A percentile compares a stretch with the other conserved stretches of the same genome.
Conservation (phyloP, 345 rosid genomes). For the Euphorbia peplus region DNA sequence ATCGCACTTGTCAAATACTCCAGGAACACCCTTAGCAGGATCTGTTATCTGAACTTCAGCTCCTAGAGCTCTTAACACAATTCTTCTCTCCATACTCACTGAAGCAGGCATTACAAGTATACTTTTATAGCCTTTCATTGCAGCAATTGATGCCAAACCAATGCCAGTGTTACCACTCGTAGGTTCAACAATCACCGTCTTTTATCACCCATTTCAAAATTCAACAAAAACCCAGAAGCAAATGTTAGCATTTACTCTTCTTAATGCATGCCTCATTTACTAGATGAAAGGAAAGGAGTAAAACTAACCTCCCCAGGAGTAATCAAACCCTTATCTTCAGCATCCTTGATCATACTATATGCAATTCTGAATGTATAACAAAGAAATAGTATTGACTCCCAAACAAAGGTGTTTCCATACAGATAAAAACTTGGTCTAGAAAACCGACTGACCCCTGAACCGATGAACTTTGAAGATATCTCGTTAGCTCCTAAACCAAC, state of each 20-base stretch:
- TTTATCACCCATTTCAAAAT: not conserved
- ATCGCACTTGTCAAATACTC: constrained; percentile 40
- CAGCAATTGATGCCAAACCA: constrained; percentile 66
- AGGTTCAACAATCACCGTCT: constrained; percentile 53
- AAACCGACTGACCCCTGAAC: too few relatives aligned
- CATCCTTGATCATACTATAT: constrained; percentile 83
- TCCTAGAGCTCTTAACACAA: constrained; percentile 63
- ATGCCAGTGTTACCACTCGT: constrained; percentile 85
- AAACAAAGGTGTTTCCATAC: not conserved
- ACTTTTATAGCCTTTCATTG: constrained; percentile 61
- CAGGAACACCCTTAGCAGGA: constrained; percentile 40
- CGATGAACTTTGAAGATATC: too few relatives aligned
- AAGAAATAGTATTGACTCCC: not conserved
- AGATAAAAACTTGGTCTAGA: too few relatives aligned
- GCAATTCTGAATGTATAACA: constrained; percentile 57
- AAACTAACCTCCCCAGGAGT: constrained; percentile 73
- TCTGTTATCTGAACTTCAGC: constrained; percentile 60
- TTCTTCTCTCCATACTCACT: constrained; percentile 59
- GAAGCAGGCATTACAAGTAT: constrained; percentile 54
- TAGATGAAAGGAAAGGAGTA: not conserved
- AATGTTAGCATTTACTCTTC: not conserved
- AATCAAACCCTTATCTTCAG: constrained; percentile 75
- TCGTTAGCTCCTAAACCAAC: too few relatives aligned
- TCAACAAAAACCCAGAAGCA: not conserved
- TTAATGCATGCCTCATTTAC: not conserved